Base-by-base conservation (phyloP, 345 rosid genomes). In the Streptanthus diversifolius region DNA sequence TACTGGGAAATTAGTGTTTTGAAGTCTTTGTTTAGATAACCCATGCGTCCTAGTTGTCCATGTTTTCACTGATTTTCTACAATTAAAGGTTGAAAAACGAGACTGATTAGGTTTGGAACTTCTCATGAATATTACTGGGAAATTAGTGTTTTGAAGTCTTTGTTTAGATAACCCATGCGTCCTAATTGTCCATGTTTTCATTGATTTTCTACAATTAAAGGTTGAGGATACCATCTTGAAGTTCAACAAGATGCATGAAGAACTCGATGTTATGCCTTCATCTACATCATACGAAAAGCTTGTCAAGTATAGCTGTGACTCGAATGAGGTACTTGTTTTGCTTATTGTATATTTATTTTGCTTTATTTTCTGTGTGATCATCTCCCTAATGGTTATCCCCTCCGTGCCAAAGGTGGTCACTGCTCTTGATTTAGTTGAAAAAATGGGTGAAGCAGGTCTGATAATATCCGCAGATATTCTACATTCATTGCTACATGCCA, bases 381-480 rank as follows among this genome's bases (percentile, higher is more conserved):
- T 60, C 19, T 15, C 14, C n/a, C 51, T 35, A 4, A 44, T 24
- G 63, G 64, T 27, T 49, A 13, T 75, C 80, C 63, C 32, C 77
- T 64, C 55, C 3, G 56, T 66, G 27, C 54, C 73, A 63, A 74
- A 95, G 99, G 96, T 91, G 77, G 85, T 84, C 66, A 78, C 60
- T 21, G 97, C 98, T 60, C 83, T 95, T 80, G 93, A 87, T 74
- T 33, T 88, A 43, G 85, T 80, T 36, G 87, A 90, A 33, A 73
- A 83, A 77, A 86, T 91, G 86, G 77, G 78, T 74, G 80, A 84
- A 70, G 86, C 25, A 33, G 91, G 85, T 63, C 68, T 85, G 75
- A 55, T 76, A 33, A 36, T 89, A 78, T 82, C 90, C 5, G 55
- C 85, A 27, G 77, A 76, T 71, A 77, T 76, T 14, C 45, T 95